Evolutionary conservation across 2,329 filamentous ascomycete genomes (phyloP).

Genomic region (Apiospora koreana): DNA sequence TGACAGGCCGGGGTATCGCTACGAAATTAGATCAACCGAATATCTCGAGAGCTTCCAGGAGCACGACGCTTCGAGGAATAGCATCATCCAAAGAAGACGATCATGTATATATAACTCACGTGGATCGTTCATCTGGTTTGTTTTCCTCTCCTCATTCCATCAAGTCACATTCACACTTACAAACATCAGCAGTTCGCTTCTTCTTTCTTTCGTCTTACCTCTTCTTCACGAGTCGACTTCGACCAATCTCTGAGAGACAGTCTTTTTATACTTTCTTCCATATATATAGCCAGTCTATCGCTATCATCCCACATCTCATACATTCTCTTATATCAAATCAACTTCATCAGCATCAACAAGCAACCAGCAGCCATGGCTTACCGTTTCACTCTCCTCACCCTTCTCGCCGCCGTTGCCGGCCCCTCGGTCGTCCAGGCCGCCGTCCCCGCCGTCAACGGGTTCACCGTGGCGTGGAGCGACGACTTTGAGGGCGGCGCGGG

Average conservation of each 20-base stretch:
- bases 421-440: conserved; percentile 4
- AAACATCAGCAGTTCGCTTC: neutral
- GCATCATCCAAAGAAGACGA: too few relatives aligned
- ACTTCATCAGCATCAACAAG: neutral
- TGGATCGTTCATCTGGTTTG: neutral
- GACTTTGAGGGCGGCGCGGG: conserved; percentile 35
- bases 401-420: neutral
- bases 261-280: neutral
- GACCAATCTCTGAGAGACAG: neutral
- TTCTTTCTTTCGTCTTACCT: neutral
- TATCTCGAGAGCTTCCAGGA: neutral
- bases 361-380: neutral
- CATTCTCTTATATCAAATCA: neutral
- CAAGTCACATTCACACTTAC: neutral
- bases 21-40: neutral
- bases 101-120: neutral
- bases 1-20: neutral
- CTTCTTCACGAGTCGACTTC: neutral
- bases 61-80: neutral
- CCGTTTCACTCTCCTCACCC: neutral
- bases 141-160: neutral
- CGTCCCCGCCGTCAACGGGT: conserved; percentile 11
- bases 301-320: too few relatives aligned
- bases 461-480: conserved; percentile 22
- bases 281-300: neutral